Evolutionary conservation across 768 basidiomycete species (phyloP), one percentile per base, ranked within the genome.

Genomic region (Auricularia heimuer): DNA sequence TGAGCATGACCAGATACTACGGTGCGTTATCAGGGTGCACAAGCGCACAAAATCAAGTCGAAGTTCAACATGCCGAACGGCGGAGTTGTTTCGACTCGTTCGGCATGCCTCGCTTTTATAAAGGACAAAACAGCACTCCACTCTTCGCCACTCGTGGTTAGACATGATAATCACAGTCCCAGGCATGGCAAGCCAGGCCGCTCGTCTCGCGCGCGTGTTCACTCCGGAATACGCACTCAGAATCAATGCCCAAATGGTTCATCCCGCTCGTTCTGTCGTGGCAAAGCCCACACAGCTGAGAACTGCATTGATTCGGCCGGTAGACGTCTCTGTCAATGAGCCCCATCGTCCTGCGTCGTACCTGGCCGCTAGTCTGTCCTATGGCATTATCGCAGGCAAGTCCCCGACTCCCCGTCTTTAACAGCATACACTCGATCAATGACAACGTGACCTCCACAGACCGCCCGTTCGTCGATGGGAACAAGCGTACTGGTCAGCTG

Each of bases 261-360:
- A 74, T 62, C 76, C 76, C 1, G 69, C 69, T 7, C 64, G 54
- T 24, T 70, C 73, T 4, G 62, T 56, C 1, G 66, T 73, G 21
- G 75, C 76, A 36, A 76, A 76, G 61, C 73, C 76, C 12, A 76
- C 76, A 62, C 75, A 76, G 65, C 69, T 76, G 6, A 68, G 69
- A 60, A 74, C 74, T 1, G 68, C 75, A 0, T 64, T 76, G 3
- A 66, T 64, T 16, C 67, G 75, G 3, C 75, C 75, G 18, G 24
- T 74, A 44, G 67, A 73, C 37, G 66, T 70, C 4, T 65, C 75
- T 7, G 51, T 67, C 21, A 75, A 76, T 64, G 73, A 74, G 63
- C 75, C 75, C 14, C 64, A 76, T 3, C 66, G 63, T 11, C 62
- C 62, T 3, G 67, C 73, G 1, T 24, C 71, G 33, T 70, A 73